Evolutionary conservation across 164 flowering plant genomes (phyloP).

Genomic region (Vitis rotundifolia): DNA sequence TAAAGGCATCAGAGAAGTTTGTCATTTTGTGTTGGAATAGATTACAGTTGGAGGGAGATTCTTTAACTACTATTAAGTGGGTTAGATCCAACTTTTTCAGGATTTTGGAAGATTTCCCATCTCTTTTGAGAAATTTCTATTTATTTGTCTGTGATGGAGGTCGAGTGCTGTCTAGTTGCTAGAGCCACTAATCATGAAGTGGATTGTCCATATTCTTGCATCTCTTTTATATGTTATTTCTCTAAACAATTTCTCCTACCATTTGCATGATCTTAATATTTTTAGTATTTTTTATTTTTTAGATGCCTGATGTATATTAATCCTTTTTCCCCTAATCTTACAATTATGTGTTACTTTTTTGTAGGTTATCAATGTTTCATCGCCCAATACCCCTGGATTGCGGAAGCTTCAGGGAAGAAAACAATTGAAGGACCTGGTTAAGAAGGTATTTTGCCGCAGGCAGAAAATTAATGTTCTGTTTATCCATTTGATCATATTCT

Average conservation of each 20-base stretch:
- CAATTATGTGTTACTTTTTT: neutral
- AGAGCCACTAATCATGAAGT: no score
- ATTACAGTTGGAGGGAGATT: no score
- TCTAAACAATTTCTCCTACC: neutral
- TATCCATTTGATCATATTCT: neutral
- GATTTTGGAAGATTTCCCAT: neutral
- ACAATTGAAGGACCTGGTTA: conserved; percentile 91
- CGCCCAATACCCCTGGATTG: conserved; percentile 97
- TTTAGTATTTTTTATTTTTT: neutral
- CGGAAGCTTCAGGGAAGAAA: conserved; percentile 97
- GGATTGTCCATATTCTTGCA: neutral
- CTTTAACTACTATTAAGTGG: no score
- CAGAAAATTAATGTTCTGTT: neutral
- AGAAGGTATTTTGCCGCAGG: conserved; percentile 54
- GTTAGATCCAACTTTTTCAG: no score
- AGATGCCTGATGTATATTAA: neutral
- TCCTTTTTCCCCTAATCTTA: neutral
- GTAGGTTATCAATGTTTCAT: conserved; percentile 95
- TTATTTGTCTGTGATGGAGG: no score
- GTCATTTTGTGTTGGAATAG: no score
- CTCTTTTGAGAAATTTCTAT: no score
- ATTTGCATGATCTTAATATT: neutral
- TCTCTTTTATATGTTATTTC: neutral
- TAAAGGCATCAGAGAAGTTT: no score
- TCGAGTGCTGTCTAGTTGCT: no score